Conservation (phyloP, 352 stramenopile species). For the Globisporangium camurandrum region DNA sequence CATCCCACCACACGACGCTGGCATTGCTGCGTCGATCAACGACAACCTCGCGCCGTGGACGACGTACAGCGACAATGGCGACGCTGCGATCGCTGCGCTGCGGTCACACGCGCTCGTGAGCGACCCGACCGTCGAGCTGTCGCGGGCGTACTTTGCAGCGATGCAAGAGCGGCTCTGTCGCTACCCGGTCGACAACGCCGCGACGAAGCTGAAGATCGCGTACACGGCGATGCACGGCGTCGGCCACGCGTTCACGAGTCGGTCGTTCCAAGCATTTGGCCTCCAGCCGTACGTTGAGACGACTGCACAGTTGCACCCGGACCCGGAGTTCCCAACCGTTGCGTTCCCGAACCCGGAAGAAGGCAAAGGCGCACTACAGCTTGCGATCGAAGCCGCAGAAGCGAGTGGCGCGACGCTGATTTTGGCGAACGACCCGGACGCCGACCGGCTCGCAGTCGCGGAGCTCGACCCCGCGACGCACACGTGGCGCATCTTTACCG, state of each 20-base stretch:
- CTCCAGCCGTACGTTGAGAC: slow-evolving; percentile 85
- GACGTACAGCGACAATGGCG: slow-evolving; percentile 65
- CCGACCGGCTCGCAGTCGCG: slow-evolving; percentile 95
- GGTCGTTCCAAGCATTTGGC: slow-evolving; percentile 88
- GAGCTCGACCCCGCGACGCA: slow-evolving; percentile 73
- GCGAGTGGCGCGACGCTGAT: slow-evolving; percentile 79
- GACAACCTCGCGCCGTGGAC: slow-evolving; percentile 88
- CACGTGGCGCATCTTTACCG: slow-evolving; percentile 95
- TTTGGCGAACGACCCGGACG: slow-evolving; percentile 98
- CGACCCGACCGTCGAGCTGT: slow-evolving; percentile 66
- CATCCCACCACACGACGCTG: slow-evolving; percentile 92
- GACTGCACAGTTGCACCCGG: slow-evolving; percentile 84
- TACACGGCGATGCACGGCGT: slow-evolving; percentile 99
- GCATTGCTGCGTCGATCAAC: slow-evolving; percentile 89
- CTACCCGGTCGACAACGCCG: slow-evolving; percentile 56
- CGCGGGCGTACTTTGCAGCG: slow-evolving; percentile 58
- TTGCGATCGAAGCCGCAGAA: slow-evolving; percentile 88
- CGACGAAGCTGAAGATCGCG: slow-evolving; percentile 67
- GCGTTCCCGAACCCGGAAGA: slow-evolving; percentile 98
- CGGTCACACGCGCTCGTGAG: slow-evolving; percentile 36
- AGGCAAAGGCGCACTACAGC: slow-evolving; percentile 92
- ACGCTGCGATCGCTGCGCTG: slow-evolving; percentile 26
- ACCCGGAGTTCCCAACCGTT: slow-evolving; percentile 96
- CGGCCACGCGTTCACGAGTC: slow-evolving; percentile 87
- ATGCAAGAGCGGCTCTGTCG: slow-evolving; percentile 50